phyloP scores from a whole-genome alignment of 1,139 yeast genomes.

The Yamadazyma trypodendri region DNA sequence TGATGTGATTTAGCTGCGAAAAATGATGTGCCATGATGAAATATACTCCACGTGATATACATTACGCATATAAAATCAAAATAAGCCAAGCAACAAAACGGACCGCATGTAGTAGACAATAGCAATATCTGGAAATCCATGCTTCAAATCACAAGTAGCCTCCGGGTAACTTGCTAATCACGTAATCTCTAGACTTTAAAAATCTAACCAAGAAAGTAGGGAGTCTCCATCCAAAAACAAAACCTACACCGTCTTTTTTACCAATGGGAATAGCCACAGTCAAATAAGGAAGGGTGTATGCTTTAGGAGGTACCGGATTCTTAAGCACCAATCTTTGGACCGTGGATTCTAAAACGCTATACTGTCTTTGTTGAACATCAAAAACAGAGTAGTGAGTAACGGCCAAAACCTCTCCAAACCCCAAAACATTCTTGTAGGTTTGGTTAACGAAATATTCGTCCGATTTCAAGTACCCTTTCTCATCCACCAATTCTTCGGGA shows the following conservation, averaged over 20 bases:
- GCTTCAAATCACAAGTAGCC: too few species aligned
- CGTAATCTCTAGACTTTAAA: constrained; percentile 24
- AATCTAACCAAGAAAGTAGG: constrained; percentile 28
- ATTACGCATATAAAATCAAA: too few species aligned
- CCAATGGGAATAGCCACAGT: constrained; percentile 25
- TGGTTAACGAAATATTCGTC: constrained; percentile 21
- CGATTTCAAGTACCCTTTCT: constrained; percentile 18
- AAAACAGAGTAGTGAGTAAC: constrained; percentile 17
- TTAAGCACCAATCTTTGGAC: constrained; percentile 11
- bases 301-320: constrained; percentile 10
- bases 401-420: constrained; percentile 24
- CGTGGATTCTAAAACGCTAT: constrained; percentile 12
- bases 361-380: constrained; percentile 20
- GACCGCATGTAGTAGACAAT: too few species aligned
- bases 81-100: neutral
- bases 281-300: constrained; percentile 12
- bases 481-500: constrained; percentile 11
- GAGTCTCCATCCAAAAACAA: constrained; percentile 18
- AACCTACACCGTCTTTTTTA: constrained; percentile 30
- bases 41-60: neutral
- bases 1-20: too few species aligned
- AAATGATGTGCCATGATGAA: neutral
- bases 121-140: too few species aligned
- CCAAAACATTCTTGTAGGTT: constrained; percentile 20
- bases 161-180: neutral